Percentiles rank a stretch among this genome's conserved stretches.
Evolutionary conservation across 2,329 filamentous ascomycete species (phyloP).

Genomic region (Thelonectria rubi): DNA sequence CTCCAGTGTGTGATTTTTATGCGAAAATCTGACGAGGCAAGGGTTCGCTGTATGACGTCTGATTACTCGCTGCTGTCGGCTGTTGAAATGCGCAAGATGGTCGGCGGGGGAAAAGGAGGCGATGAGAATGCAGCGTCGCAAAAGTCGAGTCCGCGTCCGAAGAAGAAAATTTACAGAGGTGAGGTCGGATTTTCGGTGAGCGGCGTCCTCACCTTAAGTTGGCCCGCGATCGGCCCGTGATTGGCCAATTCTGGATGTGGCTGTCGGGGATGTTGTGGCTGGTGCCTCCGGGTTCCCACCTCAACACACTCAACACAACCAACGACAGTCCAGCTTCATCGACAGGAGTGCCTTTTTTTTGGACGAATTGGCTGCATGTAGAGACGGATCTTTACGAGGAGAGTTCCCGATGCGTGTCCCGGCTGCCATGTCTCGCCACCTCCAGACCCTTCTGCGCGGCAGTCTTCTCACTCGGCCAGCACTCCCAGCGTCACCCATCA

Average conservation of each 20-base stretch:
- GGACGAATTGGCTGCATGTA: background rate
- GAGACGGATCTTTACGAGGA: background rate
- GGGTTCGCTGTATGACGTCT: background rate
- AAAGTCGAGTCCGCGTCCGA: background rate
- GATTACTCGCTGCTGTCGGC: no score
- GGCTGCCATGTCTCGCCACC: conserved; percentile 13
- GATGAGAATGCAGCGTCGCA: background rate
- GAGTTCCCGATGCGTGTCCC: background rate
- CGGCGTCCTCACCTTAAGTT: conserved; percentile 18
- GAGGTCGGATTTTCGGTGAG: conserved; percentile 33
- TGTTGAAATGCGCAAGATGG: no score
- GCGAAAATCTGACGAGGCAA: conserved; percentile 1
- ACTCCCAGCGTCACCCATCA: background rate
- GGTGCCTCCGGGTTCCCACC: conserved; percentile 16
- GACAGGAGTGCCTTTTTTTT: conserved; percentile 6
- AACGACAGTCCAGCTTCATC: conserved; percentile 7
- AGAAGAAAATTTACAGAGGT: conserved; percentile 26
- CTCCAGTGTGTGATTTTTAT: conserved; percentile 11
- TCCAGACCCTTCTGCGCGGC: conserved; percentile 5
- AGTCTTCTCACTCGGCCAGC: conserved; percentile 20
- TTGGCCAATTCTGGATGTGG: conserved; percentile 27
- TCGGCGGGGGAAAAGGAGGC: no score
- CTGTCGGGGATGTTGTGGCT: conserved; percentile 26
- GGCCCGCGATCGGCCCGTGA: conserved; percentile 22
- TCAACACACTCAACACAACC: conserved; percentile 17